Evolutionary conservation across 1,139 yeast species (phyloP).

Genomic region (Pneumocystis murina): DNA sequence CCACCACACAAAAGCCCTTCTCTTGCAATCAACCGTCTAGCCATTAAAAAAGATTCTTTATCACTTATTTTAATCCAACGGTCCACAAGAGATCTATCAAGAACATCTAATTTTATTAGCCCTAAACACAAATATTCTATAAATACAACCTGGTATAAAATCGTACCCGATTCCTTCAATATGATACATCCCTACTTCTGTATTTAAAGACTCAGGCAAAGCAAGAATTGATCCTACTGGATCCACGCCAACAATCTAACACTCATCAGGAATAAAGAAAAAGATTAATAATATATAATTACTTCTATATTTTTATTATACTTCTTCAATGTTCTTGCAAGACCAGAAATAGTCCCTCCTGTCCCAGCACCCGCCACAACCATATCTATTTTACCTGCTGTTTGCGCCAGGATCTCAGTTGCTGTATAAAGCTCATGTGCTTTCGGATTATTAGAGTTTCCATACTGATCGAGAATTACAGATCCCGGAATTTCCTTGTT

Average conservation of each 20-base stretch:
- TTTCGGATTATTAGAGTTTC: conserved; percentile 61
- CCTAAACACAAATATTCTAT: not conserved
- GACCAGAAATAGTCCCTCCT: conserved; percentile 73
- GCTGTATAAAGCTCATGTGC: conserved; percentile 84
- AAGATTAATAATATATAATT: not conserved
- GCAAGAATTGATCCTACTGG: conserved; percentile 82
- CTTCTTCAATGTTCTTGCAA: conserved; percentile 60
- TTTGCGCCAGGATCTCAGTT: conserved; percentile 71
- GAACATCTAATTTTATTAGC: conserved; percentile 35
- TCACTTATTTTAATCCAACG: conserved; percentile 81
- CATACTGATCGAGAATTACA: conserved; percentile 71
- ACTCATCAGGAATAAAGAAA: not conserved
- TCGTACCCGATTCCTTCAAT: conserved; percentile 92
- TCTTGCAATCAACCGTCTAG: conserved; percentile 68
- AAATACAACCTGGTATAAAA: conserved; percentile 40
- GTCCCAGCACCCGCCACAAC: conserved; percentile 88
- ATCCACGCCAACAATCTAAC: conserved; percentile 60
- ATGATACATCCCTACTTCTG: conserved; percentile 44
- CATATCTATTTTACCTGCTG: conserved; percentile 56
- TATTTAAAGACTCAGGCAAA: conserved; percentile 57
- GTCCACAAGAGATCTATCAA: conserved; percentile 53
- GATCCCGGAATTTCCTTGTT: conserved; percentile 79
- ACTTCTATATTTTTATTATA: conserved; percentile 39
- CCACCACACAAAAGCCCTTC: conserved; percentile 87
- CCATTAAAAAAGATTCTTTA: conserved; percentile 61